Evolutionary conservation across 345 rosid species (phyloP).

Genomic region (Aquilaria malaccensis): DNA sequence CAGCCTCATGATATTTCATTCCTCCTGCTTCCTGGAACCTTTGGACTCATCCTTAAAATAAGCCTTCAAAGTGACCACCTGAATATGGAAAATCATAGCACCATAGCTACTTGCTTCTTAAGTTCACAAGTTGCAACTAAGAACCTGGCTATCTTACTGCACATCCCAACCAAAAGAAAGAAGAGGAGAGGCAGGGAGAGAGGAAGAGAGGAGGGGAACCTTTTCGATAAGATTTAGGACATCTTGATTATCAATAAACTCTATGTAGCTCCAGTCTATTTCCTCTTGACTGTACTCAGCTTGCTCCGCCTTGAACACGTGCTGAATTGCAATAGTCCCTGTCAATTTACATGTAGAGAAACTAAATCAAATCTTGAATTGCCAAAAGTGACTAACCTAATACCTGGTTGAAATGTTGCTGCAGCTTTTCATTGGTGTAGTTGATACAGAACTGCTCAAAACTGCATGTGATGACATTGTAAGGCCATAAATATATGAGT

Average conservation of each 20-base stretch:
- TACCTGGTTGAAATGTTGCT: conserved; percentile 99
- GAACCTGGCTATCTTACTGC: too few relatives aligned
- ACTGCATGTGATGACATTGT: conserved; percentile 31
- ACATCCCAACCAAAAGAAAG: too few relatives aligned
- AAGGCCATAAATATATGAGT: conserved; percentile 4
- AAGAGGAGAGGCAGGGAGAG: conserved; percentile 3
- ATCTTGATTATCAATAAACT: conserved; percentile 87
- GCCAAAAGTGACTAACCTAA: conserved; percentile 41
- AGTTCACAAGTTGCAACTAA: too few relatives aligned
- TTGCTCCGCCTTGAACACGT: conserved; percentile 92
- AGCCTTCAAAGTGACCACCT: too few relatives aligned
- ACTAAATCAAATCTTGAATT: conserved; percentile 13
- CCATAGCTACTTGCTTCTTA: too few relatives aligned
- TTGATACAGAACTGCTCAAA: conserved; percentile 95
- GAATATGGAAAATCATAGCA: too few relatives aligned
- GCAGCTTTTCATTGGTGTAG: conserved; percentile 88
- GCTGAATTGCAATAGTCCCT: conserved; percentile 38
- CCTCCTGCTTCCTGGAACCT: too few relatives aligned
- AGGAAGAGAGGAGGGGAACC: conserved; percentile 31
- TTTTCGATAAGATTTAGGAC: conserved; percentile 86
- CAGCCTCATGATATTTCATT: too few relatives aligned
- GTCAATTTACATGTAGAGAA: conserved; percentile 23
- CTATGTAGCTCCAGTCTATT: conserved; percentile 83
- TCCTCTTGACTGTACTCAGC: conserved; percentile 62
- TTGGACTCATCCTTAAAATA: too few relatives aligned